These are phyloP conservation scores for Ogataea thermomethanolica DNA, from an alignment of 805 yeast species.

Conservation along the genomic window DNA sequence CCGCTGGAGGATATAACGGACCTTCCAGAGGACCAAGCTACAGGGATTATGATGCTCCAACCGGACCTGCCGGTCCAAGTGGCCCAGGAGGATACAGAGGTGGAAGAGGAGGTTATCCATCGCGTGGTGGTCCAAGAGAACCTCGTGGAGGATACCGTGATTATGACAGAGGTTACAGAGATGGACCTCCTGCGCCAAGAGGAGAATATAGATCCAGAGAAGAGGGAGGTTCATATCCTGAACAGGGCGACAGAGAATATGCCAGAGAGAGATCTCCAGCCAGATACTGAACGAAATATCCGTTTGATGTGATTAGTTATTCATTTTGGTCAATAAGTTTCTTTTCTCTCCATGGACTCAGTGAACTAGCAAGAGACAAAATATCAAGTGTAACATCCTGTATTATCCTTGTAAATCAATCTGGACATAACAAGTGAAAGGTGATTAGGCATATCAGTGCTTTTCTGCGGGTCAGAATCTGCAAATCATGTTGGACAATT, in stretches of 20 bases:
- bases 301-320: slow-evolving; percentile 1
- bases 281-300: slow-evolving; percentile 43
- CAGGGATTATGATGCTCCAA: slow-evolving; percentile 10
- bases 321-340: slow-evolving; percentile 10
- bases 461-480: slow-evolving; percentile 2
- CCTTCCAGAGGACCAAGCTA: slow-evolving; percentile 25
- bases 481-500: slow-evolving; percentile 1
- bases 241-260: slow-evolving; percentile 44
- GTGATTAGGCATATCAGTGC: neutral
- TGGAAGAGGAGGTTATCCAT: slow-evolving; percentile 38
- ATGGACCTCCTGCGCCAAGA: slow-evolving; percentile 30
- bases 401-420: slow-evolving; percentile 9
- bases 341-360: slow-evolving; percentile 5
- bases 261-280: slow-evolving; percentile 76
- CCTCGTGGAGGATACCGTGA: slow-evolving; percentile 30
- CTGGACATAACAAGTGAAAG: slow-evolving; percentile 9
- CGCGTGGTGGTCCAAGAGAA: slow-evolving; percentile 32
- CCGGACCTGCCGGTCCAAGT: slow-evolving; percentile 6
- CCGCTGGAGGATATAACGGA: slow-evolving; percentile 34
- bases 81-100: slow-evolving; percentile 33
- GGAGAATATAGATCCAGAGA: slow-evolving; percentile 31
- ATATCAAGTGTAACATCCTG: slow-evolving; percentile 9
- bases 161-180: slow-evolving; percentile 25
- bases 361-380: slow-evolving; percentile 8
- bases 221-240: slow-evolving; percentile 34